Base-by-base conservation (phyloP, 2,329 filamentous ascomycete species). In the Lecanicillium sp. region DNA sequence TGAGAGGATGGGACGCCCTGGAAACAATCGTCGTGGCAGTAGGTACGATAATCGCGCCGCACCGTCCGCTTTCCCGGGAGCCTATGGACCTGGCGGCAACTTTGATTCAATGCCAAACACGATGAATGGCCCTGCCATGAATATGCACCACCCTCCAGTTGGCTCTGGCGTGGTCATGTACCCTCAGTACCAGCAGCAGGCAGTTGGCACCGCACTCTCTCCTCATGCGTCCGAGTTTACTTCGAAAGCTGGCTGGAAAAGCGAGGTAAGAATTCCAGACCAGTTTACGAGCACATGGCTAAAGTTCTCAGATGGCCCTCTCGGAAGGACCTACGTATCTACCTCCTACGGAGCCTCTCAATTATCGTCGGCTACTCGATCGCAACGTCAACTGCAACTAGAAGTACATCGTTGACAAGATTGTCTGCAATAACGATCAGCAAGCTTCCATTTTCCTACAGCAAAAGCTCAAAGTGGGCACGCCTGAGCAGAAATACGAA, bases 331-430 rank as follows among this genome's bases (percentile, higher is more conserved):
- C 85, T 59, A 93, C 87, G 1, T 96, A 94, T 62, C 72, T 96
- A 23, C 84, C 87, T 10, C 85, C 90, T 3, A 86, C 87, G 6
- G 93, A 98, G 67, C 93, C 91, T 10, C 78, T 97, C 59, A 97
- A 98, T 68, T 98, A 97, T 62, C 90, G 93, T 52, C 90, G 90
- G 48, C 78, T 98, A 32, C 81, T 97, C 39, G 93, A 98, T 62
- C 90, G 90, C 61, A 95, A 91, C 63, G 89, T 95, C 67, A 95
- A 87, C 61, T 97, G 91, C 70, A 94, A 98, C 71, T 98, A 91
- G 93, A 95, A 93, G 70, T 96, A 95, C 65, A 96, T 98, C 58
- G 93, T 98, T 48, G 91, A 98, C 72, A 97, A 97, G 75, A 98
- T 98, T 63, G 90, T 98, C 56, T 94, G 89, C 79, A 96, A 90